Conservation (phyloP, 208 protist genomes). For the Wallacemonas sp. region DNA sequence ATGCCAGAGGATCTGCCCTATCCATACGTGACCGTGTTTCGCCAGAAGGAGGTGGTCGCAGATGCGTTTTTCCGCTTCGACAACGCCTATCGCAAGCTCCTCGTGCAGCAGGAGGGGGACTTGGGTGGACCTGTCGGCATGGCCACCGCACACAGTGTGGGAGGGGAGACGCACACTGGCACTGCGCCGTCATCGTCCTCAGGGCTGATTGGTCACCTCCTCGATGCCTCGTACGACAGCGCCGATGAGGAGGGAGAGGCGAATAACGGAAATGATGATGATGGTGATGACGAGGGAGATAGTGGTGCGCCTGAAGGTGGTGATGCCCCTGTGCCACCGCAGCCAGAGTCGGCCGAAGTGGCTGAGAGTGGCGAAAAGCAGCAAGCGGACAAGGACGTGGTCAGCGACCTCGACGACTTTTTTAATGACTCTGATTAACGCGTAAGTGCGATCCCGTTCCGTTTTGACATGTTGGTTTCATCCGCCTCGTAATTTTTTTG, state of each 20-base stretch:
- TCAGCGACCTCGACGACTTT: slow-evolving; percentile 54
- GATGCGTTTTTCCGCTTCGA: slow-evolving; percentile 87
- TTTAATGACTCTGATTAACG: slow-evolving; percentile 55
- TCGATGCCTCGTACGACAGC: not conserved
- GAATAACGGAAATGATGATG: not conserved
- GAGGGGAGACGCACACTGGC: not conserved
- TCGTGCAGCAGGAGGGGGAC: slow-evolving; percentile 18
- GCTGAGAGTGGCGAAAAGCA: too few species aligned
- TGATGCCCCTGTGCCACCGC: not conserved
- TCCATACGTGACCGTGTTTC: slow-evolving; percentile 56
- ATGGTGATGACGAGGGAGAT: slow-evolving; percentile 12
- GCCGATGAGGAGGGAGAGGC: not conserved
- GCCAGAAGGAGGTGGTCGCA: slow-evolving; percentile 74
- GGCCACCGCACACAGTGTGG: too few species aligned
- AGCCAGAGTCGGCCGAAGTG: slow-evolving; percentile 3
- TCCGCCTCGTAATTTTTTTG: too few species aligned
- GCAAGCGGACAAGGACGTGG: slow-evolving; percentile 30
- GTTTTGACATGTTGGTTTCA: too few species aligned
- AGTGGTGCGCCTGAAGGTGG: not conserved
- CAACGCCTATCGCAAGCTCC: slow-evolving; percentile 53
- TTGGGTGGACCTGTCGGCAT: too few species aligned
- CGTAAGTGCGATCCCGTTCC: too few species aligned
- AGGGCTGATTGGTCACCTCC: slow-evolving; percentile 15
- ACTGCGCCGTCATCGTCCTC: not conserved
- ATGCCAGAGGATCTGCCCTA: slow-evolving; percentile 72